Percentiles rank a stretch among this genome's conserved stretches.
Conservation (phyloP, 1,284 basidiomycete genomes). For the Cutaneotrichosporon mucoides region DNA sequence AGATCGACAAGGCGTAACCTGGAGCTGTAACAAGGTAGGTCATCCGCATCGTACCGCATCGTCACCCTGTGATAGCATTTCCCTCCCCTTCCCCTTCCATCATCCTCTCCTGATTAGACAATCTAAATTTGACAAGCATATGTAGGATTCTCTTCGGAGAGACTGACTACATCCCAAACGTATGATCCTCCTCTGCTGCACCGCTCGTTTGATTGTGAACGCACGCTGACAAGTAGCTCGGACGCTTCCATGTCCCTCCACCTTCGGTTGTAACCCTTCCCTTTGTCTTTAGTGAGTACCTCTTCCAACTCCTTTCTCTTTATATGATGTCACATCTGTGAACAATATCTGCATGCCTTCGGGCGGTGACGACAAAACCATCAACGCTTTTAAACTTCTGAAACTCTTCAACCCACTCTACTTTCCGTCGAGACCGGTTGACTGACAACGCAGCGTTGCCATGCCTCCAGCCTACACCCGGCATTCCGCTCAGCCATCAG, state of each 20-base stretch:
- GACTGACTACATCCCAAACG: slow-evolving; percentile 41
- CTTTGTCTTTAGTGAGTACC: neutral
- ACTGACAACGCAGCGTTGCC: slow-evolving; percentile 4
- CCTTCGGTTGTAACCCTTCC: neutral
- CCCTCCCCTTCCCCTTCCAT: neutral
- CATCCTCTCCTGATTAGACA: slow-evolving; percentile 34
- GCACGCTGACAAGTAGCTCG: slow-evolving; percentile 1
- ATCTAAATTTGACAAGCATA: slow-evolving; percentile 45
- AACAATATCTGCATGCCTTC: slow-evolving; percentile 26
- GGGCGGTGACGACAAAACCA: slow-evolving; percentile 25
- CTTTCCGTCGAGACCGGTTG: neutral
- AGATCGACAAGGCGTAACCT: neutral
- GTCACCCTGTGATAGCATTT: no score
- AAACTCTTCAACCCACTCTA: neutral
- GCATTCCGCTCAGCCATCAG: neutral
- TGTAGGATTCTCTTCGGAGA: slow-evolving; percentile 45
- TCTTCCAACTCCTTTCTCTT: neutral
- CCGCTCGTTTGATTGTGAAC: neutral
- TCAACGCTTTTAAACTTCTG: slow-evolving; percentile 24
- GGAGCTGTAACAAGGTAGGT: no score
- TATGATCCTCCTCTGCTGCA: slow-evolving; percentile 25
- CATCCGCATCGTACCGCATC: no score
- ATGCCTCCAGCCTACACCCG: slow-evolving; percentile 2
- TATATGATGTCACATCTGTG: slow-evolving; percentile 20
- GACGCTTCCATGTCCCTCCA: no score